Base-by-base conservation (phyloP, 2,329 filamentous ascomycete species). In the Penicillium sp. region DNA sequence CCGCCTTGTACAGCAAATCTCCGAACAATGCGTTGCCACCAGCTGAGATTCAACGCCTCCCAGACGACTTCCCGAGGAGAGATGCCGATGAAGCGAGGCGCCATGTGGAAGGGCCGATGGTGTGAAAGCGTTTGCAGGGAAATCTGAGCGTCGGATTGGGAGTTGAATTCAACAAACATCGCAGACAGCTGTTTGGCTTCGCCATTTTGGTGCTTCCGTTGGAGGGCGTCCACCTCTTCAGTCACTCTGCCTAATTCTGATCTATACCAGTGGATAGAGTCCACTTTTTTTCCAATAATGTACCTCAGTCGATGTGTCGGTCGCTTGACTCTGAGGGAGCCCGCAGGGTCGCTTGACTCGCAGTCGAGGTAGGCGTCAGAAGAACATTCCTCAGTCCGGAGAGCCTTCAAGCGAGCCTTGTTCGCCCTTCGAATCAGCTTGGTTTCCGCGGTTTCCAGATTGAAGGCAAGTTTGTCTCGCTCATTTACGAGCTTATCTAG, bases 81-180 rank as follows among this genome's bases (percentile, higher is more conserved):
- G 46, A 96, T 80, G 4, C 91, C 92, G 46, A 92, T 87, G 61
- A 86, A 89, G 3, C 89, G 84, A n/a, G 89, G 89, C 0, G 86
- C 81, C 84, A 97, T 90, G 63, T 92, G 88, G 33, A 95, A 78
- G 6, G 88, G 87, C 50, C 88, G 85, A 67, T 95, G 89, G 66
- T 95, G 88, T 4, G 90, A 84, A 12, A 96, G 75, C 1, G 86
- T 85, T 67, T 97, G 93, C 63, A 84, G 87, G 8, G 92, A 92
- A 39, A 84, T 81, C 68, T 97, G 91, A 7, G 93, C 93, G 45
- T 88, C 86, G 44, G 86, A 80, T 65, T 95, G 89, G 0, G 81
- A 84, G 38, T 80, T 76, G 62, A 96, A 98, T 66, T 97, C 91
- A 61, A 97, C 83, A 59, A 98, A 98, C 7, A 92, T 88, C 18